A percentile compares a stretch with the other conserved stretches of the same genome.
These are phyloP conservation scores for Kodamaea sagamina DNA, from an alignment of 805 yeast species.

Conservation along the genomic window DNA sequence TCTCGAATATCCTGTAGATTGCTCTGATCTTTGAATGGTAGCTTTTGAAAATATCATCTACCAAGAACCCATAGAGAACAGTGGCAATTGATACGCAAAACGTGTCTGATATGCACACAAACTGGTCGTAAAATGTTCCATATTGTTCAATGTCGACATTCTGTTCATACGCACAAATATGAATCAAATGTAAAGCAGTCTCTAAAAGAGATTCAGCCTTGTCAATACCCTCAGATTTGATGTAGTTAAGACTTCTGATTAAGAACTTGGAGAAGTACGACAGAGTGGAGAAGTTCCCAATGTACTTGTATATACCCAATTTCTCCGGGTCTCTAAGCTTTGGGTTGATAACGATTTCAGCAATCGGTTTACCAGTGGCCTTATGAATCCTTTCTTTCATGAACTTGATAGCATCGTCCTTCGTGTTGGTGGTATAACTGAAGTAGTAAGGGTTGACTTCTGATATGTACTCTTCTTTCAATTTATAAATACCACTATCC, in stretches of 20 bases:
- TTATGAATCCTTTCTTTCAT: conserved; percentile 54
- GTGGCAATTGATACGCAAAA: conserved; percentile 39
- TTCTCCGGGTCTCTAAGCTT: conserved; percentile 33
- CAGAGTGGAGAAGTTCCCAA: conserved; percentile 56
- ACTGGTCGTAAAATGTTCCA: conserved; percentile 34
- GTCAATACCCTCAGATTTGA: conserved; percentile 35
- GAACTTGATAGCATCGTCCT: conserved; percentile 78
- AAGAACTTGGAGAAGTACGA: conserved; percentile 55
- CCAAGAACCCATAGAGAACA: conserved; percentile 40
- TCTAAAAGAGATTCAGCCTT: conserved; percentile 59
- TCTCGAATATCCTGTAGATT: conserved; percentile 43
- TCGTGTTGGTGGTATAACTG: conserved; percentile 71
- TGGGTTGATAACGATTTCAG: conserved; percentile 62
- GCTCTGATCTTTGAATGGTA: conserved; percentile 60
- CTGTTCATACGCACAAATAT: conserved; percentile 48
- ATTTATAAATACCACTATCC: conserved; percentile 38
- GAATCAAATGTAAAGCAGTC: conserved; percentile 65
- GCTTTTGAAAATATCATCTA: conserved; percentile 39
- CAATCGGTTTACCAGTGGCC: conserved; percentile 34
- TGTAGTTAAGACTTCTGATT: conserved; percentile 48
- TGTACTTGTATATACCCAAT: conserved; percentile 40
- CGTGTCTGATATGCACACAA: conserved; percentile 33
- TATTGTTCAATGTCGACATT: conserved; percentile 28
- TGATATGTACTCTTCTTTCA: conserved; percentile 38
- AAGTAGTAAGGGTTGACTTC: conserved; percentile 67